These are phyloP conservation scores for Magnaporthiopsis incrustans DNA, from an alignment of 2,329 filamentous ascomycete genomes.

Conservation along the genomic window DNA sequence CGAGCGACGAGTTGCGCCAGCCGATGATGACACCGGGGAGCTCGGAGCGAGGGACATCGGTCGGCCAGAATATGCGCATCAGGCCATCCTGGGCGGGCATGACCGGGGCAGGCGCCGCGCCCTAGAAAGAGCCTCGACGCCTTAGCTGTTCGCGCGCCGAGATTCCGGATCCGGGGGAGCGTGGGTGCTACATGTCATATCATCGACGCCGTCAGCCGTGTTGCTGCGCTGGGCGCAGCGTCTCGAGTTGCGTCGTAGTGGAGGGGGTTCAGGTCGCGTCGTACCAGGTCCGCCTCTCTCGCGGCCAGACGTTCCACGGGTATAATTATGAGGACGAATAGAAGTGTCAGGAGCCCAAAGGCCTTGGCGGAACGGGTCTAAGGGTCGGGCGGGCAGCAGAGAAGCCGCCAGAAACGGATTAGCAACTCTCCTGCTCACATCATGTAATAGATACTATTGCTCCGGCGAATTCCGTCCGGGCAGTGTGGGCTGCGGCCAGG, in stretches of 20 bases:
- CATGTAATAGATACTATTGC: too few relatives aligned
- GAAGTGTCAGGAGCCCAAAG: conserved; percentile 70
- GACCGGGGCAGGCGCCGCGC: conserved; percentile 29
- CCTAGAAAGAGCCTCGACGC: conserved; percentile 87
- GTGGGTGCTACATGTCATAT: conserved; percentile 59
- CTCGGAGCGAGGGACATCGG: conserved; percentile 66
- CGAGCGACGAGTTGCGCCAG: conserved; percentile 87
- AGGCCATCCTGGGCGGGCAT: conserved; percentile 75
- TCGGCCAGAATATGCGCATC: conserved; percentile 98
- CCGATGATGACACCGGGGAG: conserved; percentile 82
- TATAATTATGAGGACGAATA: conserved; percentile 78
- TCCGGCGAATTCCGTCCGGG: neutral
- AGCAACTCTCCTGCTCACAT: neutral
- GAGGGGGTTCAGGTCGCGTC: conserved; percentile 21
- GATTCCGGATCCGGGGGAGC: conserved; percentile 68
- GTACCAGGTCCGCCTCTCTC: conserved; percentile 72
- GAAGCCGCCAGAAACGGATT: neutral
- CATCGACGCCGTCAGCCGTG: conserved; percentile 14
- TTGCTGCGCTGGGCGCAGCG: neutral
- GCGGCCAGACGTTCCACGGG: conserved; percentile 78
- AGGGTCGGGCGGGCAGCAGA: neutral
- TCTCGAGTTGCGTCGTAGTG: conserved; percentile 7
- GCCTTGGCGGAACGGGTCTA: conserved; percentile 81
- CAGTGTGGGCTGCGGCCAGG: neutral
- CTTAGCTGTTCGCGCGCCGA: conserved; percentile 93